Conservation (phyloP, 139 green algal genomes). For the Tetradesmus lagerheimii region DNA sequence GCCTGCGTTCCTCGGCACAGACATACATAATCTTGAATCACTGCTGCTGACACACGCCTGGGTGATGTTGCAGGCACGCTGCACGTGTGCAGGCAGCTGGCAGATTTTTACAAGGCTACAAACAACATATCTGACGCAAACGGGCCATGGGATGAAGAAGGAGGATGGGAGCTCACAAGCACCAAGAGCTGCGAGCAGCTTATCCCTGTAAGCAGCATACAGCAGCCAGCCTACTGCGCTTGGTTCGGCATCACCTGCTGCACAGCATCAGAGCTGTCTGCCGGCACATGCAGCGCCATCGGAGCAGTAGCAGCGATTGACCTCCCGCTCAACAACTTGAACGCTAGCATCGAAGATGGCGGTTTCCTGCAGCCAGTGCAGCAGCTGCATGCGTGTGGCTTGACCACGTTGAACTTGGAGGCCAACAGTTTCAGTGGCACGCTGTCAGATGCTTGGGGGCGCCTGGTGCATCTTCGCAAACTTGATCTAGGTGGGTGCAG, state of each 20-base stretch:
- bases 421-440: background rate
- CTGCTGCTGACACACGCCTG: background rate
- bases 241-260: slow-evolving; percentile 39
- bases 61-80: background rate
- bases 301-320: background rate
- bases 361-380: background rate
- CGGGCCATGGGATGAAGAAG: background rate
- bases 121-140: background rate
- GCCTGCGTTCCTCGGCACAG: background rate
- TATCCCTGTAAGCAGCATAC: background rate
- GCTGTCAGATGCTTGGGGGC: background rate
- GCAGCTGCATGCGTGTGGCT: slow-evolving; percentile 26
- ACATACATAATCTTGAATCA: background rate
- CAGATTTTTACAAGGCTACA: background rate
- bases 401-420: slow-evolving; percentile 21
- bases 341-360: background rate
- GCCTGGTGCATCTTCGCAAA: background rate
- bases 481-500: slow-evolving; percentile 4
- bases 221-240: slow-evolving; percentile 3
- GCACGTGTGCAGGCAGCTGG: background rate
- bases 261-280: background rate
- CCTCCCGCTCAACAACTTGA: slow-evolving; percentile 9
- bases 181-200: background rate
- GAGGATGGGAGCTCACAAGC: slow-evolving; percentile 16
- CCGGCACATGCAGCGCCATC: background rate